These are phyloP conservation scores for Drechslera avenae DNA, from an alignment of 2,329 filamentous ascomycete species.

Conservation along the genomic window DNA sequence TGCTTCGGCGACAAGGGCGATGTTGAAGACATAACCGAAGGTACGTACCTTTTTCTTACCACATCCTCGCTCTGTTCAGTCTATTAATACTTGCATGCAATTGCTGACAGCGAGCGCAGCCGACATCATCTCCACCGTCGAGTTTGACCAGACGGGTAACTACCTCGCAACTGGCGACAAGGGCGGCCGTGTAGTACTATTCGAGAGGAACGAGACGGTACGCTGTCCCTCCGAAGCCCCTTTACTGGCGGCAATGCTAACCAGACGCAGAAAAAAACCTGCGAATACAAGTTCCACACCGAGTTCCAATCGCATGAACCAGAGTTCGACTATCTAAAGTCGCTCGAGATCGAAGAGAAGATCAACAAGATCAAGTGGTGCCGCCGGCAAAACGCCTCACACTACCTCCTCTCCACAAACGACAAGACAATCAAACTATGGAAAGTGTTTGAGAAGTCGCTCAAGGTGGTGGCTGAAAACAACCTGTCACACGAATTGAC, in stretches of 20 bases:
- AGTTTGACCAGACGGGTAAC: constrained; percentile 89
- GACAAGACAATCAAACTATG: constrained; percentile 99
- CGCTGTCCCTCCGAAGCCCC: constrained; percentile 40
- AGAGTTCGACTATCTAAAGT: constrained; percentile 99
- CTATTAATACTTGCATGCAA: constrained; percentile 13
- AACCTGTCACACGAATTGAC: constrained; percentile 95
- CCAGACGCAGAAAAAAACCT: constrained; percentile 87
- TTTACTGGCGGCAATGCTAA: constrained; percentile 16
- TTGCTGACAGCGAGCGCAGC: constrained; percentile 55
- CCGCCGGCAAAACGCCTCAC: constrained; percentile 94
- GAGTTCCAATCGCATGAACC: constrained; percentile 99
- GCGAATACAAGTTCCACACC: constrained; percentile 99
- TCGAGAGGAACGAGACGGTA: constrained; percentile 95
- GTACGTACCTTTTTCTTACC: constrained; percentile 54
- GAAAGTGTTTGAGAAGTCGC: constrained; percentile 99
- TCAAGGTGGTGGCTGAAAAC: constrained; percentile 99
- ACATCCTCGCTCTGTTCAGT: background rate
- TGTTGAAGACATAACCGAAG: constrained; percentile 98
- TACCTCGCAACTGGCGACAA: constrained; percentile 91
- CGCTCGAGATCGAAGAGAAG: constrained; percentile 98
- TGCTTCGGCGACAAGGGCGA: constrained; percentile 99
- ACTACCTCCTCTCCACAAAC: constrained; percentile 97
- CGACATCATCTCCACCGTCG: constrained; percentile 89
- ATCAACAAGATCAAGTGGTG: constrained; percentile 99
- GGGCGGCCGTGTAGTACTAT: constrained; percentile 81